A percentile compares a stretch with the other conserved stretches of the same genome.
Conservation (phyloP, 2,329 filamentous ascomycete genomes). For the Geosmithia putterillii region DNA sequence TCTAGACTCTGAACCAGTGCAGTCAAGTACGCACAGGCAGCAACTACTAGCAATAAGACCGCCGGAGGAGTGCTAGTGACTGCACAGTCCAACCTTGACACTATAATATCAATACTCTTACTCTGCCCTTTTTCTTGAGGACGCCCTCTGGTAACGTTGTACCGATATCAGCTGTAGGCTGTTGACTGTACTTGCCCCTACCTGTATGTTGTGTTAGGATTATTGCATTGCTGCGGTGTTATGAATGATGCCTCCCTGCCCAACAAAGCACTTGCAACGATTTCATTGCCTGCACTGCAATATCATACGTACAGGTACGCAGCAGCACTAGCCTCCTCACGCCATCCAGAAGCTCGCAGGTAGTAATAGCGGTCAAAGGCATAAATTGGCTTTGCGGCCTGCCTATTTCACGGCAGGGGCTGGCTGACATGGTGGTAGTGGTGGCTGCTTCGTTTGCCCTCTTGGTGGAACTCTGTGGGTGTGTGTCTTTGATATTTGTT, state of each 20-base stretch:
- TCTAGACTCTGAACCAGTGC: neutral
- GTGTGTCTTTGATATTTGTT: neutral
- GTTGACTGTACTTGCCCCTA: no score
- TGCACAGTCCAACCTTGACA: no score
- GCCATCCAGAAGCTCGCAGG: neutral
- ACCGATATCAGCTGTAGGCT: no score
- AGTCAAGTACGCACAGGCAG: neutral
- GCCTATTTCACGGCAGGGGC: neutral
- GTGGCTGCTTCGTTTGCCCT: neutral
- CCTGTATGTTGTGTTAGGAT: no score
- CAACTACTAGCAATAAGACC: neutral
- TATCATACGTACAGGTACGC: neutral
- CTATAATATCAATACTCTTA: no score
- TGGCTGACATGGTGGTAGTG: neutral
- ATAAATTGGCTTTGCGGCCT: neutral
- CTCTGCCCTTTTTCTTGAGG: no score
- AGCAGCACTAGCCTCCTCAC: neutral
- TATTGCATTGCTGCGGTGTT: no score
- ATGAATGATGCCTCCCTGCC: neutral
- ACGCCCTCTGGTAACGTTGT: no score
- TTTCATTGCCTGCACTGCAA: neutral
- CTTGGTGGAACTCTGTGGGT: neutral
- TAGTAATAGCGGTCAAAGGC: neutral
- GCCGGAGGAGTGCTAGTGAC: no score
- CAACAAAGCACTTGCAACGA: neutral